A percentile compares a stretch with the other conserved stretches of the same genome.
These are phyloP conservation scores for Cicer arietinum DNA, from an alignment of 306 rosid genomes.

Conservation along the genomic window DNA sequence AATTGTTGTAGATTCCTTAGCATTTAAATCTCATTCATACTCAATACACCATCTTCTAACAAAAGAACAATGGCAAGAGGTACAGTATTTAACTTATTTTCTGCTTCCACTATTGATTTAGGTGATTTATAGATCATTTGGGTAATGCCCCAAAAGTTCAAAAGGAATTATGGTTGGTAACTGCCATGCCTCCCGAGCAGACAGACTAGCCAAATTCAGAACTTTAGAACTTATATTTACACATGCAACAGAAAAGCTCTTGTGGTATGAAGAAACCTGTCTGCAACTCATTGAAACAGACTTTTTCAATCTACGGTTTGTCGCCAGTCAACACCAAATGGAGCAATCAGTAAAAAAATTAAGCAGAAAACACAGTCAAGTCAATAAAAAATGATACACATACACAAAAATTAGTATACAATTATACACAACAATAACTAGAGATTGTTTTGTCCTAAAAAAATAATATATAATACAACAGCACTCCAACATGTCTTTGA, in stretches of 20 bases:
- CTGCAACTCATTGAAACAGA: neutral
- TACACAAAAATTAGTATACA: neutral
- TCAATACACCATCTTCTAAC: neutral
- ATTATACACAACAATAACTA: neutral
- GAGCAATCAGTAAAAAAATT: neutral
- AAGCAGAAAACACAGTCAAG: neutral
- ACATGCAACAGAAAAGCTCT: neutral
- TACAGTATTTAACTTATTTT: neutral
- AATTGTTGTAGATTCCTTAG: no score
- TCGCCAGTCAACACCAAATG: neutral
- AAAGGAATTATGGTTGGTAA: no score
- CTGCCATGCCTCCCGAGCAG: neutral
- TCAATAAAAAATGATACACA: neutral
- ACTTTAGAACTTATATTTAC: neutral
- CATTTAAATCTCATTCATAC: no score
- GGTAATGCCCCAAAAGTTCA: neutral
- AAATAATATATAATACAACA: slow-evolving; percentile 9
- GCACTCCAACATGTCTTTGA: neutral
- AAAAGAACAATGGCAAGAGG: neutral
- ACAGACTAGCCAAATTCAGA: neutral
- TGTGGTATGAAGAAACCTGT: neutral
- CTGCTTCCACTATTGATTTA: neutral
- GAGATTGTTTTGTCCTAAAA: neutral
- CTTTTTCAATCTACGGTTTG: neutral
- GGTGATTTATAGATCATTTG: neutral